Percentiles rank a stretch among this genome's conserved stretches.
Conservation (phyloP, 148 eudicot species). For the Diospyros lotus region DNA sequence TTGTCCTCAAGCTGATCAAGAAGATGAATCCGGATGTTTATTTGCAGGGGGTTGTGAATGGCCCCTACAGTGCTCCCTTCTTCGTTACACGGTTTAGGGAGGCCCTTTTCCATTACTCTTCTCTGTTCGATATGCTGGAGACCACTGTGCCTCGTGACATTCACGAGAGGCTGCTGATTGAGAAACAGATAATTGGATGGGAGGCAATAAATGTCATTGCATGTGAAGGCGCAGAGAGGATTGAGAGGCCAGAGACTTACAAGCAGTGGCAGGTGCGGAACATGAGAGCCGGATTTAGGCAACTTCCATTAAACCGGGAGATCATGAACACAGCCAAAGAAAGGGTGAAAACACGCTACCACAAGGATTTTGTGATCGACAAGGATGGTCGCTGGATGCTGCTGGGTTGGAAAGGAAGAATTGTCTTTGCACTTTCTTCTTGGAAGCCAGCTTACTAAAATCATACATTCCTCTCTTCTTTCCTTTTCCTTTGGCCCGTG, state of each 20-base stretch:
- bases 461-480: background rate
- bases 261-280: constrained; percentile 83
- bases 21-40: constrained; percentile 57
- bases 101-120: constrained; percentile 70
- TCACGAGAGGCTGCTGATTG: constrained; percentile 60
- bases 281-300: constrained; percentile 63
- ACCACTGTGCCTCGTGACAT: constrained; percentile 52
- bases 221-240: constrained; percentile 77
- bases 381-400: constrained; percentile 76
- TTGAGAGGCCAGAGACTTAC: constrained; percentile 80
- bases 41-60: constrained; percentile 56
- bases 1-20: constrained; percentile 46
- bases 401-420: constrained; percentile 81
- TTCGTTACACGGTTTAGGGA: constrained; percentile 69
- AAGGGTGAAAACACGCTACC: constrained; percentile 46
- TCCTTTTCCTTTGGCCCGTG: too few relatives aligned
- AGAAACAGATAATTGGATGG: constrained; percentile 61
- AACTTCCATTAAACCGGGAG: constrained; percentile 48
- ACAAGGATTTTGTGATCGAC: constrained; percentile 62
- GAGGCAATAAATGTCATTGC: constrained; percentile 72
- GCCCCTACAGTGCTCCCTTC: constrained; percentile 68
- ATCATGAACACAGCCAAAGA: constrained; percentile 41
- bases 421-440: constrained; percentile 50
- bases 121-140: constrained; percentile 78
- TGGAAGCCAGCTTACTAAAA: constrained; percentile 44